Percentiles rank a stretch among this genome's conserved stretches.
Evolutionary conservation across 2,329 filamentous ascomycete genomes (phyloP).

Genomic region (Delphinella strobiligena): DNA sequence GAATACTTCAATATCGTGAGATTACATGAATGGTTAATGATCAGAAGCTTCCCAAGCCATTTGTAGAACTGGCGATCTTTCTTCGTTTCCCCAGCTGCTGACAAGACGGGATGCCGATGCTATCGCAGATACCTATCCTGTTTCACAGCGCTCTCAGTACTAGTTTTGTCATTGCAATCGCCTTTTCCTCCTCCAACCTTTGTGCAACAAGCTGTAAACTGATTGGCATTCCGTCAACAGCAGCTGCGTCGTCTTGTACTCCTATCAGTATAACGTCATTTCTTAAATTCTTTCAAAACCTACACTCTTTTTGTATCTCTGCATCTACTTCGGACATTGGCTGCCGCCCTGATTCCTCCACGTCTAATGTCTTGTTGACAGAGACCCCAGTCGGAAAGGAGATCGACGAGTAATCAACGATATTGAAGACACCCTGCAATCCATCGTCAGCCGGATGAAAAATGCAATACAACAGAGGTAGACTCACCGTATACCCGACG

Average conservation of each 20-base stretch:
- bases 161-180: slow-evolving; percentile 25
- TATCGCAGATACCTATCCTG: no score
- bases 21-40: no score
- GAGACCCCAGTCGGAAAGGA: slow-evolving; percentile 31
- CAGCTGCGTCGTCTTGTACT: slow-evolving; percentile 22
- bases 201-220: slow-evolving; percentile 29
- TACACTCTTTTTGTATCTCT: slow-evolving; percentile 10
- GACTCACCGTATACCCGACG: slow-evolving; percentile 29
- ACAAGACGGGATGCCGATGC: no score
- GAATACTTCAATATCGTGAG: no score
- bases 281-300: background rate
- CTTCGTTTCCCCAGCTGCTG: no score
- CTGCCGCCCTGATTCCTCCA: slow-evolving; percentile 14
- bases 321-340: slow-evolving; percentile 11
- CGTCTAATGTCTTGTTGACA: slow-evolving; percentile 28
- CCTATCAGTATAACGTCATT: background rate
- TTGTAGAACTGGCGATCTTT: no score
- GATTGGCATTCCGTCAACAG: slow-evolving; percentile 29
- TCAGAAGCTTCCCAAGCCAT: no score
- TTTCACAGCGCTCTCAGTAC: slow-evolving; percentile 14
- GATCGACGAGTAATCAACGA: slow-evolving; percentile 34
- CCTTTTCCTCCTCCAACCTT: slow-evolving; percentile 31
- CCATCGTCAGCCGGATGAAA: background rate
- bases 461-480: no score
- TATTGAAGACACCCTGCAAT: slow-evolving; percentile 29